Conservation (phyloP, 176 grass and related monocot species). For the Bromus sterilis region DNA sequence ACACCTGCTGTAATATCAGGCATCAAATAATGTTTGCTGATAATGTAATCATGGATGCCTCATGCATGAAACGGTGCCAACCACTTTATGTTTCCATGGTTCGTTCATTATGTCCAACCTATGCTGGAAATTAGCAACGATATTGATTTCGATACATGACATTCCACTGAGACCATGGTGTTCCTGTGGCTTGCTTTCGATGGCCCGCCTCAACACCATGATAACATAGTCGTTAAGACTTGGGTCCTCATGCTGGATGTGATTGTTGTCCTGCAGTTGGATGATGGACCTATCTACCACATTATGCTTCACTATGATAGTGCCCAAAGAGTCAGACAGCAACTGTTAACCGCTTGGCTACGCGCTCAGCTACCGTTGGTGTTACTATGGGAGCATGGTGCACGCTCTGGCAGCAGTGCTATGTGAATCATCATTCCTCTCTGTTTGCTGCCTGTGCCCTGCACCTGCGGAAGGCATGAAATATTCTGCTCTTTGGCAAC, state of each 20-base stretch:
- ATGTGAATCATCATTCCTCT: neutral
- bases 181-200: neutral
- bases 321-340: neutral
- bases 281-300: neutral
- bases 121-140: neutral
- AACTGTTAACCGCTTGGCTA: neutral
- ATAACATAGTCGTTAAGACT: neutral
- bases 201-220: neutral
- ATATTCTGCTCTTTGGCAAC: neutral
- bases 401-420: neutral
- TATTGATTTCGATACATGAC: neutral
- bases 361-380: neutral
- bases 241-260: neutral
- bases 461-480: neutral
- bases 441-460: neutral
- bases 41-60: conserved; percentile 4
- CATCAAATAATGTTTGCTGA: neutral
- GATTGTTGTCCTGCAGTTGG: neutral
- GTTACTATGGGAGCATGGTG: neutral
- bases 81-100: neutral
- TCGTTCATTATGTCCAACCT: neutral
- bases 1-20: neutral
- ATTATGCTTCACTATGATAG: neutral
- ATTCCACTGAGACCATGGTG: neutral
- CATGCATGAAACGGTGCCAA: neutral